phyloP scores from a whole-genome alignment of 202 grass and related monocot genomes.

The Setaria viridis region DNA sequence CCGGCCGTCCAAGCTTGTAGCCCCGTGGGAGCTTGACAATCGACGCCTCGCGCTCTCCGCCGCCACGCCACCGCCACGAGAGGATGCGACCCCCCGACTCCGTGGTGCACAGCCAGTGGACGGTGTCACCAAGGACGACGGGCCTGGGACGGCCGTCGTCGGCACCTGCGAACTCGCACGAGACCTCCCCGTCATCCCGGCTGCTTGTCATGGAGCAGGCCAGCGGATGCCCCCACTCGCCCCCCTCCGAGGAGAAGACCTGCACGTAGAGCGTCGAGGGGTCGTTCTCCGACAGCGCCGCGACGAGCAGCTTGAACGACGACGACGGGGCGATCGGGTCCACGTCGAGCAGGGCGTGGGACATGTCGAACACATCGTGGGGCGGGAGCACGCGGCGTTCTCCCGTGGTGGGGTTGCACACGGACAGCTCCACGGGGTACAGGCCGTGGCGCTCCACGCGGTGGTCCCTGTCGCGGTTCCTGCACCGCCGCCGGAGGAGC shows the following conservation, averaged over 20 bases:
- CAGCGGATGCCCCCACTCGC: not conserved
- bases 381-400: constrained; percentile 32
- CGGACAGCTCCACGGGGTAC: constrained; percentile 23
- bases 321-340: not conserved
- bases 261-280: constrained; percentile 13
- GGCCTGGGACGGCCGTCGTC: not conserved
- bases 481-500: constrained; percentile 25
- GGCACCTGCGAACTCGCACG: not conserved
- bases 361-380: not conserved
- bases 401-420: constrained; percentile 23
- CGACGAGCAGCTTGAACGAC: constrained; percentile 38
- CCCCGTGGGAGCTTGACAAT: not conserved
- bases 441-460: not conserved
- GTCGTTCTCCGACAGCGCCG: not conserved
- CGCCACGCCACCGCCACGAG: constrained; percentile 6
- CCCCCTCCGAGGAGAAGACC: constrained; percentile 31
- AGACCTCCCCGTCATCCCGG: not conserved
- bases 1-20: rapidly evolving
- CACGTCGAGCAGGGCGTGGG: constrained; percentile 13
- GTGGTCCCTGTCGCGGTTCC: not conserved
- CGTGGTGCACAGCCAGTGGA: constrained; percentile 27
- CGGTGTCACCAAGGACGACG: constrained; percentile 11
- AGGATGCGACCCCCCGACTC: not conserved
- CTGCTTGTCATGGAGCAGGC: not conserved
- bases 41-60: not conserved